Evolutionary conservation across 306 rosid genomes (phyloP).

Genomic region (Echinosophora koreensis): DNA sequence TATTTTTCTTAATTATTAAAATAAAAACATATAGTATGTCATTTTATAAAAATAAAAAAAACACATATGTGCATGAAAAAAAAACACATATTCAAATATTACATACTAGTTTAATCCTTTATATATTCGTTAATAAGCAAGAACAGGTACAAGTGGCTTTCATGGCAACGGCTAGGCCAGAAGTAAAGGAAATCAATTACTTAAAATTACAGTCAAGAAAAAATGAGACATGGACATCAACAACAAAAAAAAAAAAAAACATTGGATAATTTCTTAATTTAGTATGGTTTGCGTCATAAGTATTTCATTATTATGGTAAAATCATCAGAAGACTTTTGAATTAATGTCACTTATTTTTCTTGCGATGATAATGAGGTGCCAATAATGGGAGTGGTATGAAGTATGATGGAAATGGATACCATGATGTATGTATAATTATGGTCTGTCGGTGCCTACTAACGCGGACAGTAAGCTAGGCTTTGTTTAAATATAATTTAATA

Average conservation of each 20-base stretch:
- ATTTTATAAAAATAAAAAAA: too few species aligned
- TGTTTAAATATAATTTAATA: too few species aligned
- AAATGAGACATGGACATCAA: neutral
- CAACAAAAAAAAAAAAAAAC: neutral
- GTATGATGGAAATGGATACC: constrained; percentile 31
- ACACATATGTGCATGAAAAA: too few species aligned
- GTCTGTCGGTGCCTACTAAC: neutral
- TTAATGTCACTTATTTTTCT: constrained; percentile 14
- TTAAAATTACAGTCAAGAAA: neutral
- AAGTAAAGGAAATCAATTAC: neutral
- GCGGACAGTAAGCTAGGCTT: neutral
- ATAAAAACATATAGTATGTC: too few species aligned
- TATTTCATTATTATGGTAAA: constrained; percentile 16
- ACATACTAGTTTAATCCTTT: too few species aligned
- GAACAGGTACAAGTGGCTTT: constrained; percentile 19
- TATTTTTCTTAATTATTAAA: too few species aligned
- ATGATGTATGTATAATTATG: constrained; percentile 21
- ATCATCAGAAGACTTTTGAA: constrained; percentile 8
- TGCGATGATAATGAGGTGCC: constrained; percentile 17
- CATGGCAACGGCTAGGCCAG: constrained; percentile 13
- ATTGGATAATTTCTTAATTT: neutral
- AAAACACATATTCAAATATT: too few species aligned
- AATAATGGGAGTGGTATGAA: constrained; percentile 28
- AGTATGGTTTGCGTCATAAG: neutral
- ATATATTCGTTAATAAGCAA: neutral